Percentiles rank a stretch among this genome's conserved stretches.
Conservation (phyloP, 371 early-diverging fungal genomes). For the Syncephalastrum racemosum region DNA sequence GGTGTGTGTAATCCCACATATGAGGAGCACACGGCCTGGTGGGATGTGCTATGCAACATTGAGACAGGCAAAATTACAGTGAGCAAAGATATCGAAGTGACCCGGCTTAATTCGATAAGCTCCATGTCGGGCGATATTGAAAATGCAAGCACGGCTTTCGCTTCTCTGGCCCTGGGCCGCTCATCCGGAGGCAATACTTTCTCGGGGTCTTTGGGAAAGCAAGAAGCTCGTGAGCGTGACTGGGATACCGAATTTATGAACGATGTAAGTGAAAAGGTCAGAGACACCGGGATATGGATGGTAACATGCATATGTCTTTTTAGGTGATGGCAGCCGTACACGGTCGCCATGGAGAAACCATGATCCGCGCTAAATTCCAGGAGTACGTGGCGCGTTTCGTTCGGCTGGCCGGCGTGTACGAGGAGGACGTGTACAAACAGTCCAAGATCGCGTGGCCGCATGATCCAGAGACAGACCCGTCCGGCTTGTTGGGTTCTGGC, state of each 20-base stretch:
- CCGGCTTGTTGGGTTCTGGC: constrained; percentile 63
- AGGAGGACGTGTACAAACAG: constrained; percentile 65
- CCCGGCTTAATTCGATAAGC: not conserved
- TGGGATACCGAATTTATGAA: constrained; percentile 64
- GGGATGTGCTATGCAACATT: constrained; percentile 94
- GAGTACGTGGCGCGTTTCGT: constrained; percentile 85
- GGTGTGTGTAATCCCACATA: constrained; percentile 95
- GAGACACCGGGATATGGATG: too few species aligned
- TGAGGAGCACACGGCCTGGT: constrained; percentile 91
- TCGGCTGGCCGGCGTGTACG: constrained; percentile 76
- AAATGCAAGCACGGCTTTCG: constrained; percentile 13
- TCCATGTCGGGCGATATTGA: constrained; percentile 9
- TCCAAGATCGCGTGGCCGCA: constrained; percentile 60
- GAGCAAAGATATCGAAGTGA: constrained; percentile 67
- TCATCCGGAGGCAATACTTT: constrained; percentile 11
- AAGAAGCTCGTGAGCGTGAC: constrained; percentile 28
- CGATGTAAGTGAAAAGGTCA: constrained; percentile 41
- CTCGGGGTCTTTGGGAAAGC: constrained; percentile 9
- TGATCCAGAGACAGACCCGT: constrained; percentile 30
- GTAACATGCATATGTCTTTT: not conserved
- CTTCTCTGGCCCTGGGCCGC: constrained; percentile 22
- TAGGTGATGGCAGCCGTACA: constrained; percentile 77
- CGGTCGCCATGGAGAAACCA: constrained; percentile 82
- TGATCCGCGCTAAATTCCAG: constrained; percentile 85
- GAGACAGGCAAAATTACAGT: constrained; percentile 90